Percentiles rank a stretch among this genome's conserved stretches.
Conservation (phyloP, 495 filamentous ascomycete species). For the Chaetomium fimeti region DNA sequence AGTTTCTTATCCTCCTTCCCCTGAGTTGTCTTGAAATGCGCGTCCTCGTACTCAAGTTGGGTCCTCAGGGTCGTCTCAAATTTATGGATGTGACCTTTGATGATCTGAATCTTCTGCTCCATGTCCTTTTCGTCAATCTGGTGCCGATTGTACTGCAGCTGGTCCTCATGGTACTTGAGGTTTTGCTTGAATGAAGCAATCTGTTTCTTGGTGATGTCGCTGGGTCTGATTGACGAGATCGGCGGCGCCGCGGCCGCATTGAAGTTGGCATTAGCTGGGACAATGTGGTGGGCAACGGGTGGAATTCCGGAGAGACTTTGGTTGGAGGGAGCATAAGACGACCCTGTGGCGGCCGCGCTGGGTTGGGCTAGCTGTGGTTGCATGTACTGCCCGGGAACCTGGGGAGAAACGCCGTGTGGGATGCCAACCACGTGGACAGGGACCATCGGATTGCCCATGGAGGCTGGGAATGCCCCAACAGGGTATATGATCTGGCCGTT, state of each 20-base stretch:
- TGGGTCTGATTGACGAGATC: constrained; percentile 47
- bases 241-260: constrained; percentile 35
- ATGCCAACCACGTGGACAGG: constrained; percentile 30
- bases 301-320: constrained; percentile 16
- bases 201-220: constrained; percentile 51
- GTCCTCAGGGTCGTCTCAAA: constrained; percentile 42
- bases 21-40: constrained; percentile 25
- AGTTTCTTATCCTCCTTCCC: constrained; percentile 22
- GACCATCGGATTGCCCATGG: constrained; percentile 25
- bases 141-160: constrained; percentile 49
- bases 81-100: constrained; percentile 36
- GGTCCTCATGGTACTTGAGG: constrained; percentile 48
- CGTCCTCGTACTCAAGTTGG: constrained; percentile 41
- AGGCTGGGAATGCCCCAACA: constrained; percentile 26
- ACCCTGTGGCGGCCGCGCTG: constrained; percentile 20
- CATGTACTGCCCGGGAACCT: constrained; percentile 25
- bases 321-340: constrained; percentile 19
- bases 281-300: constrained; percentile 13
- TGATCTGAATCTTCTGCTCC: constrained; percentile 32
- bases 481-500: constrained; percentile 53
- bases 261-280: constrained; percentile 29
- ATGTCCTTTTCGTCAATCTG: constrained; percentile 51
- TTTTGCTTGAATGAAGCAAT: constrained; percentile 45
- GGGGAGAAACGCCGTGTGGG: constrained; percentile 23
- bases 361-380: constrained; percentile 25